Conservation (phyloP, 1,284 basidiomycete genomes). For the Heterobasidion annosum region DNA sequence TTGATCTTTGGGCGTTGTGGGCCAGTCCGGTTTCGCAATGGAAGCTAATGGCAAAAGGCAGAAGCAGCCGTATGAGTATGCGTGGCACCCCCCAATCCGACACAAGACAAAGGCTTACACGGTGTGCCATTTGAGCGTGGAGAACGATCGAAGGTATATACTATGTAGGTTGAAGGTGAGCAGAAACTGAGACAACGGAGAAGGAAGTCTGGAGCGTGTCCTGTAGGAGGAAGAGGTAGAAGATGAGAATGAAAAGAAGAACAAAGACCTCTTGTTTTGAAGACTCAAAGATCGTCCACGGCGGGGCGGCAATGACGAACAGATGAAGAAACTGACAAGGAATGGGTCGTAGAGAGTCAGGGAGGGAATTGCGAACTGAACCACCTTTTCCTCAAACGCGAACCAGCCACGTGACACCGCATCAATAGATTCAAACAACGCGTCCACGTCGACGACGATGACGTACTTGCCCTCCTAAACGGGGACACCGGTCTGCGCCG, state of each 20-base stretch:
- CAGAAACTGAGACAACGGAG: constrained; percentile 2
- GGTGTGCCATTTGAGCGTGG: constrained; percentile 11
- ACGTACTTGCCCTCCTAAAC: not conserved
- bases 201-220: constrained; percentile 3
- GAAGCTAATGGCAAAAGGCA: constrained; percentile 17
- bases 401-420: constrained; percentile 14
- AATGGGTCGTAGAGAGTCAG: constrained; percentile 2
- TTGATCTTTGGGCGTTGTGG: constrained; percentile 44
- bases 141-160: constrained; percentile 10
- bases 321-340: constrained; percentile 2
- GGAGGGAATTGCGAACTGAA: constrained; percentile 2
- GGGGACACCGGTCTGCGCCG: not conserved
- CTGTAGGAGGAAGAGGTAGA: constrained; percentile 7
- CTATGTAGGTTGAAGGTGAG: constrained; percentile 6
- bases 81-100: constrained; percentile 3
- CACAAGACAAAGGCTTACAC: constrained; percentile 6
- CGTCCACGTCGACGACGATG: constrained; percentile 8
- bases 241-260: constrained; percentile 8
- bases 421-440: constrained; percentile 16
- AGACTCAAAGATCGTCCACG: not conserved
- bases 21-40: constrained; percentile 30
- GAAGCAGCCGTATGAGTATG: constrained; percentile 6
- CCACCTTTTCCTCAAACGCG: constrained; percentile 1
- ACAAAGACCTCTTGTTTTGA: not conserved
- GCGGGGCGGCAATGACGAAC: constrained; percentile 1